Evolutionary conservation across 1,139 yeast species (phyloP), one percentile per base, ranked within the genome.

Genomic region (Candida buenavistaensis): DNA sequence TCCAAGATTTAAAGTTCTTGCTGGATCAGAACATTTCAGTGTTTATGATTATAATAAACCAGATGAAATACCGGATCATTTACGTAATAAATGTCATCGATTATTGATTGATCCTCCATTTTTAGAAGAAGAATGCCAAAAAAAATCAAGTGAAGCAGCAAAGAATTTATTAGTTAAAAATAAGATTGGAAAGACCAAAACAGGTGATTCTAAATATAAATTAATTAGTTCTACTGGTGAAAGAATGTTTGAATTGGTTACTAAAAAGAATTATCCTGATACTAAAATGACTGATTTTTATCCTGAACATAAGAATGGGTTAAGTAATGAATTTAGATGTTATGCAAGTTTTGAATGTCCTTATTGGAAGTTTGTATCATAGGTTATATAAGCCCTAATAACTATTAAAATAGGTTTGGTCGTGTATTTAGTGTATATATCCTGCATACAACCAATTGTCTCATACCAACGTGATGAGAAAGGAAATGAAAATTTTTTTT

Each of bases 41-140:
- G 78, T 75, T 45, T 89, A 86, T 53, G 96, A 89, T 56, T 89
- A 82, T 57, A 79, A 80, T 40, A 49, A 67, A 11, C 96, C 96
- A 3, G 58, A 77, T 14, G 68, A 74, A 1, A 64, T 86, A 20
- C 85, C 87, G n/a, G 67, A 62, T 1, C 63, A 66, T 29, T 62
- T 86, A 30, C 68, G 66, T 44, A 75, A 83, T 30, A 79, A 75
- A 47, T 82, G 86, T 36, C 82, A 88, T 52, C 64, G 95, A 45
- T 55, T 87, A n/a, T 61, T 89, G 39, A 79, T 88, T 10, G 97
- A 89, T 55, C 96, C 96, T 1, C 97, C 96, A 17, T 89, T 86
- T 51, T 64, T 89, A 39, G 87, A 85, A 45, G 78, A 73, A 29
- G 88, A 82, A 34, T 88, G 96, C 51, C 96, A 89, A 57, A 64